These are phyloP conservation scores for Salpingoeca rosetta DNA, from an alignment of 78 protist species.

Conservation along the genomic window DNA sequence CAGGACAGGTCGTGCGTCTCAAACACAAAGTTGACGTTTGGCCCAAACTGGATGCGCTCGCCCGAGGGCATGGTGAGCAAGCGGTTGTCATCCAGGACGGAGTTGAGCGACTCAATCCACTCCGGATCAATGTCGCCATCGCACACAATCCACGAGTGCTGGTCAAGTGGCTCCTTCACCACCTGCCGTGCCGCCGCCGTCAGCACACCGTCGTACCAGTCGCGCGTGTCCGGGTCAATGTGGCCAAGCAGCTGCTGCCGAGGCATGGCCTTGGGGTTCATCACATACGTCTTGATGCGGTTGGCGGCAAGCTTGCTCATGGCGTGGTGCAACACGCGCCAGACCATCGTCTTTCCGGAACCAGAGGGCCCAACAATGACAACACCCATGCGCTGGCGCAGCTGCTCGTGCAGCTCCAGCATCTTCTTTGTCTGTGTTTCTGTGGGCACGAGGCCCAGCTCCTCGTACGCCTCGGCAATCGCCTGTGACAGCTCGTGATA, in stretches of 20 bases:
- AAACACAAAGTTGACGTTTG: constrained; percentile 75
- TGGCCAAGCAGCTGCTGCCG: constrained; percentile 67
- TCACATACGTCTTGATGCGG: constrained; percentile 17
- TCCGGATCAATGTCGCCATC: constrained; percentile 83
- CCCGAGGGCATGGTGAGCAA: constrained; percentile 82
- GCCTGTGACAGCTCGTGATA: constrained; percentile 21
- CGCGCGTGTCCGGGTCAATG: constrained; percentile 77
- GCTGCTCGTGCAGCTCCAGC: constrained; percentile 66
- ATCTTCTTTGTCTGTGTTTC: constrained; percentile 47
- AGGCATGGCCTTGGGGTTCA: constrained; percentile 85
- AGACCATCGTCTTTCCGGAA: constrained; percentile 72
- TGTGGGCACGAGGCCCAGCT: constrained; percentile 10
- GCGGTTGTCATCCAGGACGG: constrained; percentile 79
- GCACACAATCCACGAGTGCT: constrained; percentile 61
- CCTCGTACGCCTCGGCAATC: constrained; percentile 12
- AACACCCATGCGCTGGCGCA: constrained; percentile 70
- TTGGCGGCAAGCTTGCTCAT: neutral
- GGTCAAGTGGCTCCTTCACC: constrained; percentile 42
- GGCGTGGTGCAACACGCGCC: constrained; percentile 45
- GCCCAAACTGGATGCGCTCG: constrained; percentile 73
- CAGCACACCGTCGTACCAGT: constrained; percentile 80
- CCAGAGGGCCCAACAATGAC: constrained; percentile 80
- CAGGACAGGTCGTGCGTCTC: constrained; percentile 65
- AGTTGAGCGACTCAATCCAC: constrained; percentile 81
- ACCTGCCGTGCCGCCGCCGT: constrained; percentile 44